Evolutionary conservation across 768 basidiomycete species (phyloP).

Genomic region (Calocybe indica): DNA sequence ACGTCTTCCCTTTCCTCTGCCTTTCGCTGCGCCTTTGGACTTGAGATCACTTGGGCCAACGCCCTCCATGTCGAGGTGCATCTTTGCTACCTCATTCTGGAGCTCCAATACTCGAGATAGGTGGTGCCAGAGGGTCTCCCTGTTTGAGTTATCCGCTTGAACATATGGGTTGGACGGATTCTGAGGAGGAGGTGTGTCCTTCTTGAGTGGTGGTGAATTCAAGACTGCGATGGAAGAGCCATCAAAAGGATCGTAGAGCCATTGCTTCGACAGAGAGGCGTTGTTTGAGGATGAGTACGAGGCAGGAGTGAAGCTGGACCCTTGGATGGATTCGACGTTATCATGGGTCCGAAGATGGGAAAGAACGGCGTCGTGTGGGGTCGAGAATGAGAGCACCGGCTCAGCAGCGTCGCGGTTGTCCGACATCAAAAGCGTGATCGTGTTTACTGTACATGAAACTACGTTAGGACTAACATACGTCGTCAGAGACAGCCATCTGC

Average conservation of each 20-base stretch:
- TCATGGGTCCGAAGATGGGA: constrained; percentile 31
- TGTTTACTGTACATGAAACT: no score
- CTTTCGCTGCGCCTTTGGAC: constrained; percentile 30
- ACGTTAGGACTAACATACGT: no score
- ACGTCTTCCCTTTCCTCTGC: constrained; percentile 19
- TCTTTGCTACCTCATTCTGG: constrained; percentile 63
- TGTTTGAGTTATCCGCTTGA: constrained; percentile 18
- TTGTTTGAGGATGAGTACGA: constrained; percentile 4
- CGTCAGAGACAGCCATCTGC: neutral
- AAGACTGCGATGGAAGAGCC: constrained; percentile 37
- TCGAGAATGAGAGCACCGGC: constrained; percentile 21
- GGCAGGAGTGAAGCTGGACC: neutral
- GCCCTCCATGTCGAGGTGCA: constrained; percentile 75
- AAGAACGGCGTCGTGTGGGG: constrained; percentile 62
- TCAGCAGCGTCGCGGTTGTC: no score
- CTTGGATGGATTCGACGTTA: neutral
- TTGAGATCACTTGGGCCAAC: constrained; percentile 35
- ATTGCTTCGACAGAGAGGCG: constrained; percentile 5
- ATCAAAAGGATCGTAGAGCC: constrained; percentile 41
- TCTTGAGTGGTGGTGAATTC: constrained; percentile 10
- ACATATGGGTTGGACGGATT: neutral
- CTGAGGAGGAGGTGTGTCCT: constrained; percentile 1
- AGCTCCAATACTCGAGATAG: constrained; percentile 65
- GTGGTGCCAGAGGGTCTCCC: constrained; percentile 60
- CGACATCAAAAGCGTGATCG: no score